Base-by-base conservation (phyloP, 2,329 filamentous ascomycete species). In the Fusarium sp. region DNA sequence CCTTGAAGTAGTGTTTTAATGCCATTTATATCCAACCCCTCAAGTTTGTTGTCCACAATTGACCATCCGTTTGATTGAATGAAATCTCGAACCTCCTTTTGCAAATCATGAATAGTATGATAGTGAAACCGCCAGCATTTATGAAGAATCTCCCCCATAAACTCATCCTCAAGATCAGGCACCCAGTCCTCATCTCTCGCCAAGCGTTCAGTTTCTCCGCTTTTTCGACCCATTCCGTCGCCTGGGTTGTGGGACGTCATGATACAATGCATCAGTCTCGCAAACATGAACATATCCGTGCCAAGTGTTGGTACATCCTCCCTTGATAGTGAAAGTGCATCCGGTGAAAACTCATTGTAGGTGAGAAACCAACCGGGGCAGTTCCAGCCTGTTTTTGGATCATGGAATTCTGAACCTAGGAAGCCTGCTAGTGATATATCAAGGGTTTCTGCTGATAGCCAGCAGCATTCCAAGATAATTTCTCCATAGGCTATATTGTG, bases 201-300 rank as follows among this genome's bases (percentile, higher is more conserved):
- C 48, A 29, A 6, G 4, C 37, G 48, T n/a, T 4, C 22, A 0
- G 48, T 58, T 22, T 58, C 48, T 7, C 56, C 11, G 0, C 6
- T n/a, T 6, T 3, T n/a, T 5, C 24, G 25, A 5, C 45, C 45
- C 12, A 16, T 8, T 3, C 45, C 45, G 1, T 57, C 25, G 7
- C 54, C 54, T 4, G 54, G 45, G 2, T 12, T 8, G 3, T 9
- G 1, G 7, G 32, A 40, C 6, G 54, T 57, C 51, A 57, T 46
- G 5, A 59, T 8, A 7, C 27, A 0, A 4, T 59, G 20, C 3
- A 45, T 5, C 2, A 45, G 13, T 2, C 5, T 57, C 7, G 29
- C 40, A 30, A 59, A 59, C 32, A 37, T 20, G 9, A 59, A 57
- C 11, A 59, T 57, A 14, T 59, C 49, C 0, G 57, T 59, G 13